Conservation (phyloP, 2,329 filamentous ascomycete genomes). For the Neophaeococcomyces aloes region DNA sequence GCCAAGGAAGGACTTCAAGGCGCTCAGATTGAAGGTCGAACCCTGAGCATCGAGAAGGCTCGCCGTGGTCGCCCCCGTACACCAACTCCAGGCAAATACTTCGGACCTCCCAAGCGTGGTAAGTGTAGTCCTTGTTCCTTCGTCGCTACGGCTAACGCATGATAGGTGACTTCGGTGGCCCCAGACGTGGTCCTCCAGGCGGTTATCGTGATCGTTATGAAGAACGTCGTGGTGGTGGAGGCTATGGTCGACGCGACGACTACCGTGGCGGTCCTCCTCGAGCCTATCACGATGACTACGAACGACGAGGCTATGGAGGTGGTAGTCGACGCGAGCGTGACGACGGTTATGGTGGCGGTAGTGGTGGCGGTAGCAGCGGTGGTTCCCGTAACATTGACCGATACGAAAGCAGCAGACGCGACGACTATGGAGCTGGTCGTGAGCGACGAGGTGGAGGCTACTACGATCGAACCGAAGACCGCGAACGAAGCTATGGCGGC, state of each 20-base stretch:
- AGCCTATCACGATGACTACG: constrained; percentile 33
- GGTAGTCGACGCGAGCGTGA: constrained; percentile 38
- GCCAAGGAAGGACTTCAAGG: constrained; percentile 94
- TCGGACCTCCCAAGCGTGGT: constrained; percentile 96
- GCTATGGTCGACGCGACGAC: constrained; percentile 36
- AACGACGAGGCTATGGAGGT: constrained; percentile 34
- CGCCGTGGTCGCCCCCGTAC: constrained; percentile 89
- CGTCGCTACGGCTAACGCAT: constrained; percentile 16
- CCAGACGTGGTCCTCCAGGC: constrained; percentile 32
- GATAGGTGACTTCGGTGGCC: constrained; percentile 34
- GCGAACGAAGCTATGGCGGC: constrained; percentile 15
- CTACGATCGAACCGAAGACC: constrained; percentile 40
- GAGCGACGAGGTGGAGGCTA: constrained; percentile 40
- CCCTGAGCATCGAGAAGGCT: constrained; percentile 96
- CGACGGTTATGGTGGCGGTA: constrained; percentile 34
- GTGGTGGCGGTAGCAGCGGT: constrained; percentile 36
- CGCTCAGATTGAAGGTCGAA: constrained; percentile 88
- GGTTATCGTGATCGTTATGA: constrained; percentile 35
- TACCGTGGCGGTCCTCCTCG: constrained; percentile 31
- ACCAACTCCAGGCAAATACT: constrained; percentile 97
- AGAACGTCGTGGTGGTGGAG: constrained; percentile 39
- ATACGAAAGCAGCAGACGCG: constrained; percentile 33
- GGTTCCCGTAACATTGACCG: constrained; percentile 39
- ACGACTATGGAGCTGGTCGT: constrained; percentile 34
- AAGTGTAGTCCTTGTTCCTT: constrained; percentile 31